A percentile compares a stretch with the other conserved stretches of the same genome.
Evolutionary conservation across 305 asterid genomes (phyloP).

Genomic region (Fraxinus angustifolia): DNA sequence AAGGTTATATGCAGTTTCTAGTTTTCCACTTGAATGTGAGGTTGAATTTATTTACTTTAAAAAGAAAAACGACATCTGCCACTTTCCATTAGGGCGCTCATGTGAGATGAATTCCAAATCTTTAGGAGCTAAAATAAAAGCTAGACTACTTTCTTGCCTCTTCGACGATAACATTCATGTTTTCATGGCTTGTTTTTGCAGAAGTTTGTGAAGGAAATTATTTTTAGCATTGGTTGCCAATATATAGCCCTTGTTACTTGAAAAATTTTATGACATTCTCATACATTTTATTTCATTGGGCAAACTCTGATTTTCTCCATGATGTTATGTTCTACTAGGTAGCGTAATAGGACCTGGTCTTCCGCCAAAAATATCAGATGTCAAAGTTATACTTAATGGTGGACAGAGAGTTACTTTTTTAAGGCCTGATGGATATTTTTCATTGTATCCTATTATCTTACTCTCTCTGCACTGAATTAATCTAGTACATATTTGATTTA

Average conservation of each 20-base stretch:
- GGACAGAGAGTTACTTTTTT: slow-evolving; percentile 80
- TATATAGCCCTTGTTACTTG: not conserved
- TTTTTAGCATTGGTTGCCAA: not conserved
- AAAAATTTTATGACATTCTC: not conserved
- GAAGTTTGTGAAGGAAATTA: not conserved
- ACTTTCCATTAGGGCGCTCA: not conserved
- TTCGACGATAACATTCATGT: not conserved
- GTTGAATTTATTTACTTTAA: not conserved
- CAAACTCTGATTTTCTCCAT: slow-evolving; percentile 19
- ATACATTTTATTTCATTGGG: not conserved
- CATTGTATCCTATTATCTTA: slow-evolving; percentile 75
- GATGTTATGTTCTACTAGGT: slow-evolving; percentile 42
- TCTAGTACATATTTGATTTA: not conserved
- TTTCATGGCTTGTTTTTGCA: not conserved
- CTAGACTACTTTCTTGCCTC: not conserved
- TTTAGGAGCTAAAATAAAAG: not conserved
- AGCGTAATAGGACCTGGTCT: slow-evolving; percentile 67
- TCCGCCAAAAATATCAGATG: slow-evolving; percentile 62
- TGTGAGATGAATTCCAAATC: not conserved
- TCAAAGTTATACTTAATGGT: slow-evolving; percentile 75
- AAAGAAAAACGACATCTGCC: not conserved
- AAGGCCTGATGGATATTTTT: slow-evolving; percentile 91
- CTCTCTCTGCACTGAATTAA: slow-evolving; percentile 11
- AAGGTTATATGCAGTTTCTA: not conserved
- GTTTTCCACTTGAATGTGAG: not conserved